A percentile compares a stretch with the other conserved stretches of the same genome.
Conservation (phyloP, 768 basidiomycete genomes). For the Rhodotorula kratochvilovae region DNA sequence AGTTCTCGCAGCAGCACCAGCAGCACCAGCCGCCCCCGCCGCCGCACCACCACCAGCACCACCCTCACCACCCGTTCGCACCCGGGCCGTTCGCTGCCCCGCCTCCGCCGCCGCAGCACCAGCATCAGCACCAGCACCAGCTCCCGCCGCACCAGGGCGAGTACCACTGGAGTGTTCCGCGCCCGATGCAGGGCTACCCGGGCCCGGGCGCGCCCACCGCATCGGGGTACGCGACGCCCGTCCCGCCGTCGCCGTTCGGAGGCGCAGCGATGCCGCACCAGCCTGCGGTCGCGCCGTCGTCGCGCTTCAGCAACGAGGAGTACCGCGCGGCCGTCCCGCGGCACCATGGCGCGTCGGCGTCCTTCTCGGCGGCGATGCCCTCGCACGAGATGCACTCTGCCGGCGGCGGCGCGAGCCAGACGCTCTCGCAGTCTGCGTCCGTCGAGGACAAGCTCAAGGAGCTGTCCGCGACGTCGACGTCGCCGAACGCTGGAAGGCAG, state of each 20-base stretch:
- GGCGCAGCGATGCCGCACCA: neutral
- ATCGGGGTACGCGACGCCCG: neutral
- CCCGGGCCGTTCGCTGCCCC: conserved; percentile 3
- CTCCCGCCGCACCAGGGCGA: conserved; percentile 20
- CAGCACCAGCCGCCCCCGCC: neutral
- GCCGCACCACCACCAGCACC: neutral
- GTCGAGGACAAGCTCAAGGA: conserved; percentile 33
- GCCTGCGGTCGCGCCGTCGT: neutral
- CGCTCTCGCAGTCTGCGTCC: neutral
- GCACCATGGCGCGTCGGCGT: conserved; percentile 27
- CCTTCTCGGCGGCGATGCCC: conserved; percentile 17
- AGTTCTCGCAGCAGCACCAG: conserved; percentile 11
- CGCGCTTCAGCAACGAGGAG: conserved; percentile 3
- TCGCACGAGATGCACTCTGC: conserved; percentile 38
- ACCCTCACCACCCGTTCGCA: conserved; percentile 1
- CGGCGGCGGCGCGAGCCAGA: neutral
- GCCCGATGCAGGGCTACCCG: conserved; percentile 23
- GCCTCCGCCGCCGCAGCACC: neutral
- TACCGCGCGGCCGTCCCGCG: neutral
- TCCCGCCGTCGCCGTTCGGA: neutral
- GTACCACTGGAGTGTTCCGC: conserved; percentile 28
- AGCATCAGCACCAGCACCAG: neutral
- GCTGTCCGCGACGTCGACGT: neutral
- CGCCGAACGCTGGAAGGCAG: conserved; percentile 49
- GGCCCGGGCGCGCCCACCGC: neutral